Conservation (phyloP, 2,329 filamentous ascomycete genomes). For the Periconia sp. region DNA sequence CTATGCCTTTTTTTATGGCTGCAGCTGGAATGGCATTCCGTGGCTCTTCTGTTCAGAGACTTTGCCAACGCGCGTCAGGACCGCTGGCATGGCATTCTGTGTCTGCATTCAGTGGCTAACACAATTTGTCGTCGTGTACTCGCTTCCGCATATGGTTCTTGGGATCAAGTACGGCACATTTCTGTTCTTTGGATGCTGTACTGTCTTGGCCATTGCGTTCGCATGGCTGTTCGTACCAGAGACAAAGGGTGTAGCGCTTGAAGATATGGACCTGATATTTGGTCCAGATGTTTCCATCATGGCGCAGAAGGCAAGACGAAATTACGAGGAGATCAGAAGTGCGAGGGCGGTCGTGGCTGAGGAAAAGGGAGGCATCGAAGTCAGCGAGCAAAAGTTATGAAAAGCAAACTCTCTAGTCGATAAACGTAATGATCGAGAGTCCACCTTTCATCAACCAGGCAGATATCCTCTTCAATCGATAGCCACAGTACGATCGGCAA, state of each 20-base stretch:
- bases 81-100: conserved; percentile 36
- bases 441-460: too few relatives aligned
- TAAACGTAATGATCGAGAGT: too few relatives aligned
- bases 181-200: conserved; percentile 58
- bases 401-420: too few relatives aligned
- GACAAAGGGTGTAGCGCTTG: conserved; percentile 80
- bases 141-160: conserved; percentile 73
- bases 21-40: conserved; percentile 72
- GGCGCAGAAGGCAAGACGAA: too few relatives aligned
- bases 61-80: conserved; percentile 71
- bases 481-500: too few relatives aligned
- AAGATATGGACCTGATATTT: conserved; percentile 85
- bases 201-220: conserved; percentile 49
- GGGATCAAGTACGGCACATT: conserved; percentile 70
- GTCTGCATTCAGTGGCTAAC: conserved; percentile 54
- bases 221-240: conserved; percentile 72
- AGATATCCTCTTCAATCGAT: too few relatives aligned
- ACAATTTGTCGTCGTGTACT: conserved; percentile 71
- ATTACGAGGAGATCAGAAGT: too few relatives aligned
- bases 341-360: too few relatives aligned
- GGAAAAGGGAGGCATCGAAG: too few relatives aligned
- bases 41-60: conserved; percentile 76
- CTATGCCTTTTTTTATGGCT: conserved; percentile 70
- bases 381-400: too few relatives aligned
- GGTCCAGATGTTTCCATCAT: too few relatives aligned